Evolutionary conservation across 768 basidiomycete species (phyloP), one percentile per base, ranked within the genome.

Genomic region (Mycena amicta): DNA sequence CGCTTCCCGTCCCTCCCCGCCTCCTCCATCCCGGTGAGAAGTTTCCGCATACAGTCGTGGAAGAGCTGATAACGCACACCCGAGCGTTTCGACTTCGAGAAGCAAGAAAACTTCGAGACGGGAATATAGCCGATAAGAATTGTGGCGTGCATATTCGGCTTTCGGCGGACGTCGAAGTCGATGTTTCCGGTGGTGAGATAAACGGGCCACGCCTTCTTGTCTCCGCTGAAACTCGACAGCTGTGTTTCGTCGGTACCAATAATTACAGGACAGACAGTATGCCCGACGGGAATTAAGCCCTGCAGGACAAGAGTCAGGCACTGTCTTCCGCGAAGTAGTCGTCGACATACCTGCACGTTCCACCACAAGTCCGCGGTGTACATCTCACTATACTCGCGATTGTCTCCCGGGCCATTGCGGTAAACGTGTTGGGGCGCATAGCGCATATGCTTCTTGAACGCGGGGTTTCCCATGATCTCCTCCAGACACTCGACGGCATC

Each of bases 321-420:
- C n/a, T n/a, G n/a, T n/a, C n/a, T n/a, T n/a, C n/a, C n/a, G n/a
- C n/a, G n/a, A n/a, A n/a, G n/a, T n/a, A 45, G 22, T 15, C 22
- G 22, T 45, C 22, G 22, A 45, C 43, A 15, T 29, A 75, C 70
- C 70, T 76, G 69, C 27, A 65, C 41, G 22, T 70, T 49, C 70
- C 70, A 71, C 73, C 73, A 75, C 72, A 70, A 71, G 18, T 72
- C 60, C 0, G 39, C 63, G 0, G 69, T 70, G 60, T 65, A 68
- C 70, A 73, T 72, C 58, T 75, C 70, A 33, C 62, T 52, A 46
- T 61, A 70, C 4, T 60, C 43, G 6, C 64, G 55, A 0, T 52
- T 58, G 1, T 41, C 52, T 6, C 49, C 51, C 11, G 37, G 40
- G 8, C 5, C 50, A 27, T 62, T 53, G 1, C 26, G 18, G 22